These are phyloP conservation scores for Yarrowia galli DNA, from an alignment of 1,139 yeast species.

Conservation along the genomic window DNA sequence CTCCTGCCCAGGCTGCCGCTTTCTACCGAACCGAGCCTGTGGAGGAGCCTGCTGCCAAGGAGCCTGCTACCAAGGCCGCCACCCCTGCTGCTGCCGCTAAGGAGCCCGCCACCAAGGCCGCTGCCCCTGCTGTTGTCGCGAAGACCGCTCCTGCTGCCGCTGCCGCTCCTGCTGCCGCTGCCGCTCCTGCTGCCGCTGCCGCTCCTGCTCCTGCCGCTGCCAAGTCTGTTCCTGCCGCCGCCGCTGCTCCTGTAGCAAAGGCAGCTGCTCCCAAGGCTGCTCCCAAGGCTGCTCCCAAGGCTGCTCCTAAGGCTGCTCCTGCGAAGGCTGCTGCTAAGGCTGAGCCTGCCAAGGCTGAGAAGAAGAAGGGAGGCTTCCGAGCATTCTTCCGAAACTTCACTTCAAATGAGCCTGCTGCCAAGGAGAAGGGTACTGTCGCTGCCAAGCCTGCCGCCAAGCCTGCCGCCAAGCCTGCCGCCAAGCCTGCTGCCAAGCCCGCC, in stretches of 20 bases:
- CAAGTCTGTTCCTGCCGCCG: slow-evolving; percentile 39
- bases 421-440: slow-evolving; percentile 23
- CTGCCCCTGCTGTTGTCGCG: slow-evolving; percentile 30
- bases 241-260: slow-evolving; percentile 30
- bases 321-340: slow-evolving; percentile 17
- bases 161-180: slow-evolving; percentile 38
- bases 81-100: slow-evolving; percentile 10
- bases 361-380: slow-evolving; percentile 36
- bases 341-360: slow-evolving; percentile 32
- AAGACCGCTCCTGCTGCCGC: slow-evolving; percentile 39
- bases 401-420: slow-evolving; percentile 31
- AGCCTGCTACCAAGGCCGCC: slow-evolving; percentile 20
- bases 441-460: slow-evolving; percentile 15
- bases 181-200: slow-evolving; percentile 40
- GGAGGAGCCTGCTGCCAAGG: slow-evolving; percentile 25
- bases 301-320: slow-evolving; percentile 38
- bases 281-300: slow-evolving; percentile 26
- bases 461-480: slow-evolving; percentile 14
- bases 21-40: slow-evolving; percentile 24
- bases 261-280: slow-evolving; percentile 4
- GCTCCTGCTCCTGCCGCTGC: slow-evolving; percentile 33
- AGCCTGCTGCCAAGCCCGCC: slow-evolving; percentile 12
- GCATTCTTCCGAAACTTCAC: slow-evolving; percentile 30
- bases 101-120: slow-evolving; percentile 22
- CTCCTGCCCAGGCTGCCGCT: slow-evolving; percentile 25